Percentiles rank a stretch among this genome's conserved stretches.
Evolutionary conservation across 1,139 yeast genomes (phyloP).

Genomic region (Trichomonascaceae sp.): DNA sequence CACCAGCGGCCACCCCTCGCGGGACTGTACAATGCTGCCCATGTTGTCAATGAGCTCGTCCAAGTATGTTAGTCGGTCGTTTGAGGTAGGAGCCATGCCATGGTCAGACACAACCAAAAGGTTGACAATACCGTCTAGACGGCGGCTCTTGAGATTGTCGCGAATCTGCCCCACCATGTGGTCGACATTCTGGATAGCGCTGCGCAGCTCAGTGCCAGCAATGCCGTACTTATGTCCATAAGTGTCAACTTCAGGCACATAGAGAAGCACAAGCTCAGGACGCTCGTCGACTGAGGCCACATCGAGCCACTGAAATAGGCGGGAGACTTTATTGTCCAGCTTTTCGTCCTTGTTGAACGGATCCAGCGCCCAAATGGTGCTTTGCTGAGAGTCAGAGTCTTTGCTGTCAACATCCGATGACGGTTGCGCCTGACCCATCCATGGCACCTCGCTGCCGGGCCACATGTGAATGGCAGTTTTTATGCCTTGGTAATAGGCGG

Average conservation of each 20-base stretch:
- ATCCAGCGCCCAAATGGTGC: slow-evolving; percentile 39
- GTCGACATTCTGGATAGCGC: slow-evolving; percentile 54
- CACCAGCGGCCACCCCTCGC: slow-evolving; percentile 85
- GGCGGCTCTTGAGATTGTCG: slow-evolving; percentile 37
- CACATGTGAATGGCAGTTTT: slow-evolving; percentile 84
- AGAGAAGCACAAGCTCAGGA: slow-evolving; percentile 69
- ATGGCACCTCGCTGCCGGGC: slow-evolving; percentile 81
- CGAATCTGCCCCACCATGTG: slow-evolving; percentile 39
- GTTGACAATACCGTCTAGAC: slow-evolving; percentile 53
- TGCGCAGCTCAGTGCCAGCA: slow-evolving; percentile 40
- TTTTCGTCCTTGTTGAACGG: slow-evolving; percentile 51
- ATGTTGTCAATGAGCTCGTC: slow-evolving; percentile 47
- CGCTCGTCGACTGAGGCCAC: slow-evolving; percentile 30
- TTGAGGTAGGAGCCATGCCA: slow-evolving; percentile 85
- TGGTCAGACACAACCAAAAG: slow-evolving; percentile 76
- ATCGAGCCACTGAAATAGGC: slow-evolving; percentile 60
- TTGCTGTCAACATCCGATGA: no score
- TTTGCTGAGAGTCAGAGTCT: slow-evolving; percentile 17
- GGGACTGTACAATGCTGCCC: slow-evolving; percentile 33
- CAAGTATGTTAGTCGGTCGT: slow-evolving; percentile 45
- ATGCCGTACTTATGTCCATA: slow-evolving; percentile 65
- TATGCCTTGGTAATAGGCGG: slow-evolving; percentile 55
- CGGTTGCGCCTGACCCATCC: slow-evolving; percentile 21
- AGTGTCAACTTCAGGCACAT: slow-evolving; percentile 71
- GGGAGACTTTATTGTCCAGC: slow-evolving; percentile 40